phyloP scores from a whole-genome alignment of 345 rosid genomes.

The Citrus australasica region DNA sequence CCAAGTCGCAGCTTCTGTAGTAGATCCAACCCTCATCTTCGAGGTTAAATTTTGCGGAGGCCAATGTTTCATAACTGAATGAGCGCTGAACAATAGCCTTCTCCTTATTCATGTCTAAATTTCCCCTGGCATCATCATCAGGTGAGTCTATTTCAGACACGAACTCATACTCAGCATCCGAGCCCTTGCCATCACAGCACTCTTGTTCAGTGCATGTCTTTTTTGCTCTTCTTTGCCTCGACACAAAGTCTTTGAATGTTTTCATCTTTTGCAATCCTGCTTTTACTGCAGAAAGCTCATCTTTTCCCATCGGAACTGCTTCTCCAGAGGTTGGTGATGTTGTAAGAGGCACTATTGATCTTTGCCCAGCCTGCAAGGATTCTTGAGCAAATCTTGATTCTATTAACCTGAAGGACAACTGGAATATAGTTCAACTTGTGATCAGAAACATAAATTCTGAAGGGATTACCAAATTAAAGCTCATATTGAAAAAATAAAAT shows the following conservation, averaged over 20 bases:
- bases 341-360: slow-evolving; percentile 30
- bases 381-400: slow-evolving; percentile 25
- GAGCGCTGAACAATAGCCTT: slow-evolving; percentile 30
- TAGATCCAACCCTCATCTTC: slow-evolving; percentile 52
- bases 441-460: slow-evolving; percentile 15
- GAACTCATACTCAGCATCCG: slow-evolving; percentile 20
- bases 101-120: slow-evolving; percentile 24
- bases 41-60: slow-evolving; percentile 38
- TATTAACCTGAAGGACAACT: slow-evolving; percentile 44
- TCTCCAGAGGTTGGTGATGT: slow-evolving; percentile 24
- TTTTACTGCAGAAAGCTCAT: slow-evolving; percentile 43
- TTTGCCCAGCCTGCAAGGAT: slow-evolving; percentile 22
- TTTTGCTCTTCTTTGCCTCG: slow-evolving; percentile 34
- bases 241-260: slow-evolving; percentile 38
- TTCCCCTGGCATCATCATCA: slow-evolving; percentile 25
- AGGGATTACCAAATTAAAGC: neutral
- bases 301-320: slow-evolving; percentile 24
- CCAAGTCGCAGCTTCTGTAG: slow-evolving; percentile 37
- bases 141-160: slow-evolving; percentile 46
- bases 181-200: slow-evolving; percentile 25
- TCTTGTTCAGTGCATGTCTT: slow-evolving; percentile 36
- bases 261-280: slow-evolving; percentile 46
- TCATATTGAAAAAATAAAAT: neutral
- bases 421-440: slow-evolving; percentile 12
- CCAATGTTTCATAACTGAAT: slow-evolving; percentile 49